phyloP scores from a whole-genome alignment of 768 basidiomycete species.

The Agaricus subrufescens region DNA sequence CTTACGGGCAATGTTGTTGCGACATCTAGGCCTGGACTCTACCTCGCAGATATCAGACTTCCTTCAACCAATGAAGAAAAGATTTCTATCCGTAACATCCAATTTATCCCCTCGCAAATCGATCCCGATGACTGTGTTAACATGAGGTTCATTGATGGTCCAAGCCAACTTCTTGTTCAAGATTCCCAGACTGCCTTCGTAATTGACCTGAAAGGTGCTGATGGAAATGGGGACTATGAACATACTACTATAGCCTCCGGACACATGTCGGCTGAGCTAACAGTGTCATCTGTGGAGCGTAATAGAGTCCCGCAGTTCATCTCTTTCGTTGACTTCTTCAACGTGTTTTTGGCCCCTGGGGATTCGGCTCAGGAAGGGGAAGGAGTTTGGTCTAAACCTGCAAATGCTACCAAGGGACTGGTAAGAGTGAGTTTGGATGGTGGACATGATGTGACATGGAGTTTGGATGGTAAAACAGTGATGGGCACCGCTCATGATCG shows the following conservation, averaged over 20 bases:
- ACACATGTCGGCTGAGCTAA: constrained; percentile 53
- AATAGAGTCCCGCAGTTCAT: constrained; percentile 29
- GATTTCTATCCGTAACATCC: constrained; percentile 40
- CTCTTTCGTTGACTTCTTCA: constrained; percentile 67
- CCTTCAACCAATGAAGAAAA: constrained; percentile 26
- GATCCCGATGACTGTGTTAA: constrained; percentile 37
- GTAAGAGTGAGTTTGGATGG: constrained; percentile 67
- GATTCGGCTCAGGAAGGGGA: constrained; percentile 32
- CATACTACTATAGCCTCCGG: constrained; percentile 50
- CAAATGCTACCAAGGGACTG: constrained; percentile 57
- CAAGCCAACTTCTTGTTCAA: constrained; percentile 55
- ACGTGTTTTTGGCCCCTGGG: constrained; percentile 56
- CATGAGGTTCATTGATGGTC: constrained; percentile 52
- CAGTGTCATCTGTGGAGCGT: constrained; percentile 28
- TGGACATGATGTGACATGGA: constrained; percentile 68
- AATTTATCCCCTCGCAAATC: constrained; percentile 49
- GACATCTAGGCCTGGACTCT: constrained; percentile 58
- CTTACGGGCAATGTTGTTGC: constrained; percentile 63
- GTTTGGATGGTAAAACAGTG: constrained; percentile 55
- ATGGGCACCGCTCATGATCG: no score
- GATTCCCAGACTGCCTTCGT: constrained; percentile 36
- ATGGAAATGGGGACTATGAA: constrained; percentile 43
- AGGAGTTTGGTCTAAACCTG: constrained; percentile 66
- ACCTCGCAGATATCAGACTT: constrained; percentile 54
- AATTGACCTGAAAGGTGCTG: constrained; percentile 35